These are phyloP conservation scores for Chrysoporthe deuterocubensis DNA, from an alignment of 2,329 filamentous ascomycete species.

Conservation along the genomic window DNA sequence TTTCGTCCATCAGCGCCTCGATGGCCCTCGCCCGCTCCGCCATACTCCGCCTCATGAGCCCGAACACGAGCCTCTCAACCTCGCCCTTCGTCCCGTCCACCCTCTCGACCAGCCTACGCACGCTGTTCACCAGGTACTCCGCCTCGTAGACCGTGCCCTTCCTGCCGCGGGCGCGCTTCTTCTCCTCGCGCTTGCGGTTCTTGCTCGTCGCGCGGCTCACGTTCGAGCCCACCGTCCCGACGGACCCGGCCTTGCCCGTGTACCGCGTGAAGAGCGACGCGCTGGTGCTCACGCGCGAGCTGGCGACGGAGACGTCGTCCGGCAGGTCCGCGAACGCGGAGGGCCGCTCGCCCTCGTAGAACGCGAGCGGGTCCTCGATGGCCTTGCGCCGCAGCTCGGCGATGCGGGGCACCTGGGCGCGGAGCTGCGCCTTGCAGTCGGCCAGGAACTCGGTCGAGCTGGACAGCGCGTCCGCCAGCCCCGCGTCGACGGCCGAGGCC, in stretches of 20 bases:
- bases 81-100: constrained; percentile 76
- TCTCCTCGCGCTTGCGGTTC: constrained; percentile 87
- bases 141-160: constrained; percentile 98
- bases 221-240: constrained; percentile 72
- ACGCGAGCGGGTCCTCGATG: constrained; percentile 81
- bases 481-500: constrained; percentile 70
- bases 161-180: constrained; percentile 91
- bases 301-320: constrained; percentile 88
- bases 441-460: constrained; percentile 88
- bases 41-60: constrained; percentile 81
- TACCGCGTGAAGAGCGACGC: constrained; percentile 94
- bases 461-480: constrained; percentile 79
- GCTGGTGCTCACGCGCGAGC: constrained; percentile 77
- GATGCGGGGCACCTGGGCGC: constrained; percentile 84
- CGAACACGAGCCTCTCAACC: constrained; percentile 74
- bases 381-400: constrained; percentile 81
- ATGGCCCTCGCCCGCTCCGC: constrained; percentile 82
- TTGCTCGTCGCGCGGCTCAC: constrained; percentile 82
- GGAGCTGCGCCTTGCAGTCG: constrained; percentile 86
- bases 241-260: constrained; percentile 69
- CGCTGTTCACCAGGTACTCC: constrained; percentile 90
- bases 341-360: constrained; percentile 77
- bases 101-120: constrained; percentile 80
- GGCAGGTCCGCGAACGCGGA: constrained; percentile 56
- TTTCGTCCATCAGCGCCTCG: constrained; percentile 73